Evolutionary conservation across 2,329 filamentous ascomycete species (phyloP).

Genomic region (Akanthomyces muscarius): DNA sequence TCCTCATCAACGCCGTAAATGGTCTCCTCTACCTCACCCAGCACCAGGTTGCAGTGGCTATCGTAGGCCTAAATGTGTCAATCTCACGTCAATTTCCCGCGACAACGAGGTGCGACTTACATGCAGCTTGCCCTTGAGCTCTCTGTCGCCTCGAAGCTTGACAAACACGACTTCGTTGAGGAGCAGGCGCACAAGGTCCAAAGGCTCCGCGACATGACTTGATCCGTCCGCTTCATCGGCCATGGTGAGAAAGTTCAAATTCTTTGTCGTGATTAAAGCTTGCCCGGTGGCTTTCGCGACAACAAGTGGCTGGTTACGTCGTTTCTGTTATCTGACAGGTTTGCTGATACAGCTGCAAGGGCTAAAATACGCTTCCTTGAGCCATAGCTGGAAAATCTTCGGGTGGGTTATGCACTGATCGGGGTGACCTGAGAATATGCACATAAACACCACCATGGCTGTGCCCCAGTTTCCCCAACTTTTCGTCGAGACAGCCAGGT

Average conservation of each 20-base stretch:
- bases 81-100: not conserved
- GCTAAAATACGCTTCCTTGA: conserved; percentile 5
- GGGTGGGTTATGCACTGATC: conserved; percentile 14
- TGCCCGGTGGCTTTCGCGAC: not conserved
- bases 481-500: not conserved
- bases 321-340: not conserved
- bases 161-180: conserved; percentile 96
- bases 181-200: conserved; percentile 91
- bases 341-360: conserved; percentile 5
- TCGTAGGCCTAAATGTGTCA: conserved; percentile 73
- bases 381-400: conserved; percentile 18
- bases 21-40: conserved; percentile 96
- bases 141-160: conserved; percentile 90
- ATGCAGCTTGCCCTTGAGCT: conserved; percentile 91
- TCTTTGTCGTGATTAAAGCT: not conserved
- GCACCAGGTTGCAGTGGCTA: conserved; percentile 93
- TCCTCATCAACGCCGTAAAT: conserved; percentile 91
- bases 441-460: not conserved
- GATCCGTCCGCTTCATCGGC: conserved; percentile 75
- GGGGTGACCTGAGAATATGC: conserved; percentile 8
- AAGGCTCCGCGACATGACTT: conserved; percentile 77
- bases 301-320: conserved; percentile 4
- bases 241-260: conserved; percentile 50
- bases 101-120: conserved; percentile 49
- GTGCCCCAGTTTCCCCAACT: conserved; percentile 15